phyloP scores from a whole-genome alignment of 1,284 basidiomycete genomes.

The Kwoniella shivajii region DNA sequence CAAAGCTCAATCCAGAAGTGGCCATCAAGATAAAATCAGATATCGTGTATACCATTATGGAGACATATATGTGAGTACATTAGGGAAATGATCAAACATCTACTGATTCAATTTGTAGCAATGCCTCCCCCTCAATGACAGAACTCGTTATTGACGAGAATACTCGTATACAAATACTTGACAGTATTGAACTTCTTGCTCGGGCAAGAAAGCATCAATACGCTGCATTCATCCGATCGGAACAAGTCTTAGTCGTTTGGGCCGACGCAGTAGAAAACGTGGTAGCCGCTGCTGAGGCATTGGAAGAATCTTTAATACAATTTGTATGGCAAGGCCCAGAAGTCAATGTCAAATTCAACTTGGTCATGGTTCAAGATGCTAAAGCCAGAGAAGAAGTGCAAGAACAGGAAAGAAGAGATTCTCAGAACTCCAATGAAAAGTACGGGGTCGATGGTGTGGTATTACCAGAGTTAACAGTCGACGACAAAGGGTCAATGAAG shows the following conservation, averaged over 20 bases:
- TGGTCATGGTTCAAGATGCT: conserved; percentile 37
- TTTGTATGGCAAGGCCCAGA: conserved; percentile 66
- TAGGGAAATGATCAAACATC: neutral
- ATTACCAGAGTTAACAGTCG: conserved; percentile 7
- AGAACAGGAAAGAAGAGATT: conserved; percentile 23
- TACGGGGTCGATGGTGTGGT: conserved; percentile 20
- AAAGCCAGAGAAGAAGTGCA: conserved; percentile 41
- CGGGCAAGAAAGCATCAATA: conserved; percentile 78
- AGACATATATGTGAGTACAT: conserved; percentile 34
- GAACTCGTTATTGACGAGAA: conserved; percentile 44
- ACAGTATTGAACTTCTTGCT: conserved; percentile 64
- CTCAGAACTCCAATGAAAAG: conserved; percentile 14
- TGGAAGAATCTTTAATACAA: conserved; percentile 76
- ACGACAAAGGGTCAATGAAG: conserved; percentile 13
- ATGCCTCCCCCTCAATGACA: conserved; percentile 32
- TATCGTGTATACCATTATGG: conserved; percentile 34
- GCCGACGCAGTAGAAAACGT: conserved; percentile 71
- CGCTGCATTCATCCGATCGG: conserved; percentile 77
- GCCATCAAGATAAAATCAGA: conserved; percentile 43
- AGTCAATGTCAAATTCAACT: conserved; percentile 53
- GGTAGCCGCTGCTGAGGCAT: conserved; percentile 62
- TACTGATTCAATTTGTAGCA: conserved; percentile 11
- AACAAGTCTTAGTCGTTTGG: conserved; percentile 74
- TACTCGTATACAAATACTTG: conserved; percentile 46
- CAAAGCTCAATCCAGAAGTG: conserved; percentile 37